phyloP scores from a whole-genome alignment of 169 alveolate genomes.

The Plasmodium billcollinsi region DNA sequence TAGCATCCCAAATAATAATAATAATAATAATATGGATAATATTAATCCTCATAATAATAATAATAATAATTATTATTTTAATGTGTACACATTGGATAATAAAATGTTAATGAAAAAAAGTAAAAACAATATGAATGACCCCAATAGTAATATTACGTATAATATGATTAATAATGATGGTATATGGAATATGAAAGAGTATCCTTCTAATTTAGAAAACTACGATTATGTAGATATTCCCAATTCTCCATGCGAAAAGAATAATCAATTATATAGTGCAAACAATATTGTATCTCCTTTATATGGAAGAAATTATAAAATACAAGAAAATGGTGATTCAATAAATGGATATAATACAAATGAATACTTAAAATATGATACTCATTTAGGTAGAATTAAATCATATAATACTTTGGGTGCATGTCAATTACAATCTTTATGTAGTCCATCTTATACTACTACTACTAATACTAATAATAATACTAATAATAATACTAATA shows the following conservation, averaged over 20 bases:
- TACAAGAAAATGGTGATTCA: not conserved
- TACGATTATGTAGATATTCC: slow-evolving; percentile 17
- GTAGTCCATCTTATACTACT: slow-evolving; percentile 1
- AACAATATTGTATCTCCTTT: slow-evolving; percentile 20
- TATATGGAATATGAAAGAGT: slow-evolving; percentile 3
- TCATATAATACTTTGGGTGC: not conserved
- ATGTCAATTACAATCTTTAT: slow-evolving; percentile 5
- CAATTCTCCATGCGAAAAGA: not conserved
- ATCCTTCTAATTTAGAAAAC: slow-evolving; percentile 21
- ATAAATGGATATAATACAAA: not conserved
- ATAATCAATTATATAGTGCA: slow-evolving; percentile 29
- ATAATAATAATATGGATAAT: not conserved
- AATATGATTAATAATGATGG: not conserved
- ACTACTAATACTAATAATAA: too few species aligned
- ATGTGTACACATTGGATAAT: not conserved
- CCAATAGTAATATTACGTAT: not conserved
- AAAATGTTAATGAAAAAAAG: not conserved
- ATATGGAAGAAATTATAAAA: slow-evolving; percentile 3
- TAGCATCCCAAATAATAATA: not conserved
- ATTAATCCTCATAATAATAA: not conserved
- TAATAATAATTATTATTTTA: not conserved
- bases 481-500: too few species aligned
- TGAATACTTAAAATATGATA: not conserved
- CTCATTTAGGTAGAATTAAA: not conserved
- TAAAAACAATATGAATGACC: not conserved